Evolutionary conservation across 495 filamentous ascomycete species (phyloP), one percentile per base, ranked within the genome.

Genomic region (Tuber borchii): DNA sequence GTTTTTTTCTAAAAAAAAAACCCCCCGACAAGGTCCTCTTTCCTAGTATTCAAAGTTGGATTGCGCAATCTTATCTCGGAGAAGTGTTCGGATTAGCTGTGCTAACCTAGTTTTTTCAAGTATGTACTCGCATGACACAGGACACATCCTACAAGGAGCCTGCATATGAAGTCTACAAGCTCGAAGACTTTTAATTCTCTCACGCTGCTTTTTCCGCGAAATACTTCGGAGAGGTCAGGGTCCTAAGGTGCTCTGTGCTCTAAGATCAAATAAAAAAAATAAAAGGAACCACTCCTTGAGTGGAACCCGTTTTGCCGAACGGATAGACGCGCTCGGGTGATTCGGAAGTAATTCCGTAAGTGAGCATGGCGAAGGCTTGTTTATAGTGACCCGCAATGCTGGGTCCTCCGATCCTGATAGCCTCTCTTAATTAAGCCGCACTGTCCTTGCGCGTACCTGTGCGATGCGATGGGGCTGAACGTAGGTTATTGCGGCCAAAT

Each of bases 141-240:
- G 79, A 87, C 89, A 37, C 92, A 94, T 88, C 93, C 92, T 94
- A 94, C 81, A 92, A 94, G 80, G 90, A 91, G 81, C 88, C 89
- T 20, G 87, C 89, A 2, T 94, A 94, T 86, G 88, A 91, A 76
- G 91, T 93, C 39, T 90, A 88, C 83, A 91, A 88, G 83, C 81
- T 93, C 80, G 91, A 94, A 84, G 87, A 91, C 85, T 31, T 65
- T 65, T 65, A 65, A 65, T 65, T 65, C 56, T 65, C 26, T 65
- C 56, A 65, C 34, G 26, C 56, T 19, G 4, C 56, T 16, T 31
- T 65, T 31, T 17, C 26, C 14, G 12, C 8, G 14, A 34, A 65
- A 65, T 65, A 16, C 26, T 26, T 61, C 51, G 3, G n/a, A 31
- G 12, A 14, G 4, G n/a, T 61, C 10, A 22, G 51, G 26, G 17